Evolutionary conservation across 1,139 yeast species (phyloP), one percentile per base, ranked within the genome.

Genomic region (Saccharomyces hybrid): DNA sequence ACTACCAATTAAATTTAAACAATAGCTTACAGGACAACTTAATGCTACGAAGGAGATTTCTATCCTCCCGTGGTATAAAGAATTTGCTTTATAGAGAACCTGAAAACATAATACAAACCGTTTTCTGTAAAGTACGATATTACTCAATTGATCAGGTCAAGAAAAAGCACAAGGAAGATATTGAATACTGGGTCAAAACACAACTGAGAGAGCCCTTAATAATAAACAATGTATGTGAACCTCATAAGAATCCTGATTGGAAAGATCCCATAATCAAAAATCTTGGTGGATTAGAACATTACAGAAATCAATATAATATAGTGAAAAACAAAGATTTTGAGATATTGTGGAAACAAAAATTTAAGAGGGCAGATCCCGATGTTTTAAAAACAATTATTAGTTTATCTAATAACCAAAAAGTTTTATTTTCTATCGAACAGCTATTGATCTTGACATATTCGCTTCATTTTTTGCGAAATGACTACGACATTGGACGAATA

Each of bases 401-500:
- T 32, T 49, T 59, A 38, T 51, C 56, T 20, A 51, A 41, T 25
- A 49, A 48, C 16, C 52, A 56, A 23, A 50, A 55, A 42, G 49
- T 49, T 4, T 30, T 58, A 13, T 66, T 66, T 49, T 53, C 56
- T 7, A 41, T 57, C 4, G 26, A 55, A 2, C 69, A 67, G 49
- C 42, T 66, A 25, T 46, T 51, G 27, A 31, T 53, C 2, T 55
- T 67, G 16, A 13, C 64, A 6, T n/a, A 50, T 32, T 51, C 59
- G n/a, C 50, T 65, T 25, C 44, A 57, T 25, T 34, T 28, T 2
- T 53, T 53, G 27, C 52, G 57, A 34, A 56, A 57, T 23, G 51
- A 51, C 14, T 55, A 58, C 20, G 65, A 65, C 4, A 63, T 65
- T n/a, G 62, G 64, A 53, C 52, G 52, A 32, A 47, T 65, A 31